Evolutionary conservation across 1,139 yeast species (phyloP), one percentile per base, ranked within the genome.

Genomic region (Candida tunisiensis): DNA sequence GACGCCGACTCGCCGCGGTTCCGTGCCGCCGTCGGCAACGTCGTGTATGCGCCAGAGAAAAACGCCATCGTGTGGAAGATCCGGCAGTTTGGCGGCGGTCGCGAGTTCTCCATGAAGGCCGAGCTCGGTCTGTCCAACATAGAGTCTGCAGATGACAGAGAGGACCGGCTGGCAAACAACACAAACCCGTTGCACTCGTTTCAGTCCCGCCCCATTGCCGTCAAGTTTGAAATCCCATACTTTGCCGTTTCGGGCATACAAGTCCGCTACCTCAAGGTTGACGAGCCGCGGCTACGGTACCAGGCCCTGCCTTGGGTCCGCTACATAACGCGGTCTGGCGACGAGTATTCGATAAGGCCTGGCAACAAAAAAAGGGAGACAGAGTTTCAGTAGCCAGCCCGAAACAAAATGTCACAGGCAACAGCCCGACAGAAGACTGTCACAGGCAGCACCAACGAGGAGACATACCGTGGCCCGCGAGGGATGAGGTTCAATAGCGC

Each of bases 241-340:
- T 75, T 82, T 47, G 88, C 95, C 8, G 79, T 93, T 5, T 72
- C 88, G 30, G 98, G 98, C 4, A 69, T 88, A 33, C 95, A 88
- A 51, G 94, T 88, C 24, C 72, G 93, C 36, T 88, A 83, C 50
- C 64, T 83, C 46, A 73, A 83, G 46, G 80, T 83, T 34, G 73
- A 74, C 38, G 95, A 83, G 50, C 91, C 93, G 13, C 74, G 72
- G 42, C 55, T 83, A 42, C 85, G 80, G 46, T 83, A 83, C 49
- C 88, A 79, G 45, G 73, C 88, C 32, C 74, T 80, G 45, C 95
- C 95, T 3, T 83, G 94, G 88, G 95, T 83, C 9, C 65, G 95
- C 37, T 83, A 83, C 45, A 71, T 80, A 27, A 82, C 95, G 5
- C 75, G 77, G 49, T 70, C 78, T 36, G 94, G 94, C n/a, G 91